Evolutionary conservation across 495 filamentous ascomycete species (phyloP).

Genomic region (Aspergillus homomorphus): DNA sequence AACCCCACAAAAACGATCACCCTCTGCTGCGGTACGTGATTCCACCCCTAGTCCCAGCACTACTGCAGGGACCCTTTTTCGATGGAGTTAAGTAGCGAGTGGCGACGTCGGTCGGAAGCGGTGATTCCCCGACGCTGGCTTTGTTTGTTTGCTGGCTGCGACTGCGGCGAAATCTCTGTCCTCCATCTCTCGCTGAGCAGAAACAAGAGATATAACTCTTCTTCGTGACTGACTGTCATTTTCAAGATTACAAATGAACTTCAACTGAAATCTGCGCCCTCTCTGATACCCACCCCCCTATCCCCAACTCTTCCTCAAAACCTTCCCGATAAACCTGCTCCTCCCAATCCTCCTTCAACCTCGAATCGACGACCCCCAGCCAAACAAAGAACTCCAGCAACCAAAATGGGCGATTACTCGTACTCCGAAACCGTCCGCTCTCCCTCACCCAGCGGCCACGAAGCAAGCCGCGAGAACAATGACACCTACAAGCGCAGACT

Average conservation of each 20-base stretch:
- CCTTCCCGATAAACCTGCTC: constrained; percentile 5
- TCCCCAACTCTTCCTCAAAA: background rate
- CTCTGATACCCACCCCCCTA: background rate
- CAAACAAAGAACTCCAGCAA: background rate
- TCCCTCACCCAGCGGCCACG: background rate
- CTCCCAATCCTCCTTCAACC: background rate
- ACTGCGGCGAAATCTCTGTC: background rate
- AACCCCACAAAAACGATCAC: background rate
- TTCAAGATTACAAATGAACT: background rate
- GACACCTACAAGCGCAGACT: constrained; percentile 27
- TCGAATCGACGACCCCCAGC: constrained; percentile 2
- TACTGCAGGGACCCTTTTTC: background rate
- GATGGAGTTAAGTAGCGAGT: background rate
- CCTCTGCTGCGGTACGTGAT: constrained; percentile 13
- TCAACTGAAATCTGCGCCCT: background rate
- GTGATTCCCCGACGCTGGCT: background rate
- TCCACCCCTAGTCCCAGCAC: background rate
- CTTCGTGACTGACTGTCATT: background rate
- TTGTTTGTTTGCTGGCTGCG: background rate
- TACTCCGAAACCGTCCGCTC: background rate
- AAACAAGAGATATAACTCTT: background rate
- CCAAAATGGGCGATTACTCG: constrained; percentile 3
- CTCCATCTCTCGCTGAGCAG: background rate
- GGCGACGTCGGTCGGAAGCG: background rate
- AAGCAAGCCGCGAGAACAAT: constrained; percentile 8